These are phyloP conservation scores for Oryza australiensis DNA, from an alignment of 176 grass and related monocot genomes.

Conservation along the genomic window DNA sequence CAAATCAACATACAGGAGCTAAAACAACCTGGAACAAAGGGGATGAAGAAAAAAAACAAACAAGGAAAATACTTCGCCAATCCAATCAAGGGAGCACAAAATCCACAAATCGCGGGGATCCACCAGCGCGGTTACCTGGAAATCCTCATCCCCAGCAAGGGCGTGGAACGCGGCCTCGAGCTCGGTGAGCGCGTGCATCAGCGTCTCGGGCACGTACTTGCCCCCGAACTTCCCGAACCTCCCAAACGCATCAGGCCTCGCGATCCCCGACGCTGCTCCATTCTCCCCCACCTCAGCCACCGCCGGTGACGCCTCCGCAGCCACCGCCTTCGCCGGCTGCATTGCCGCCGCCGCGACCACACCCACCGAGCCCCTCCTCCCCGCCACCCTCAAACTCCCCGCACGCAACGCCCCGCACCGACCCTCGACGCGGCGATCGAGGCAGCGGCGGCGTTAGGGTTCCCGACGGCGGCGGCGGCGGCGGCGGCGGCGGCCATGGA, in stretches of 20 bases:
- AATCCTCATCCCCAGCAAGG: slow-evolving; percentile 62
- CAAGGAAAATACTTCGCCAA: not conserved
- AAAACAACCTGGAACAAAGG: no score
- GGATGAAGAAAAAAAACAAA: not conserved
- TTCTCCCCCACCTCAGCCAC: not conserved
- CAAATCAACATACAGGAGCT: not conserved
- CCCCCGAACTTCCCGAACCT: slow-evolving; percentile 89
- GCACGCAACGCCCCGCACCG: not conserved
- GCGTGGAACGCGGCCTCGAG: slow-evolving; percentile 74
- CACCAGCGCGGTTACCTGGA: slow-evolving; percentile 52
- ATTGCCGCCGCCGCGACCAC: slow-evolving; percentile 28
- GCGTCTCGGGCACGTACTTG: slow-evolving; percentile 96
- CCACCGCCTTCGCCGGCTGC: slow-evolving; percentile 43
- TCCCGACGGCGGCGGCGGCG: not conserved
- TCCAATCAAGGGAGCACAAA: not conserved
- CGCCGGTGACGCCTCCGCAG: slow-evolving; percentile 26
- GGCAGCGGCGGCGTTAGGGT: not conserved
- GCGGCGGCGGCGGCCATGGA: not conserved
- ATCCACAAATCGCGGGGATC: not conserved
- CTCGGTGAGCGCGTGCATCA: slow-evolving; percentile 88
- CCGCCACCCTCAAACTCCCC: not conserved
- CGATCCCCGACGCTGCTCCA: slow-evolving; percentile 3
- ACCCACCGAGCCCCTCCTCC: not conserved
- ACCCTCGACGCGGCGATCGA: not conserved
- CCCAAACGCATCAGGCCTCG: slow-evolving; percentile 68